These are phyloP conservation scores for Boletellus ananiceps DNA, from an alignment of 768 basidiomycete genomes.

Conservation along the genomic window DNA sequence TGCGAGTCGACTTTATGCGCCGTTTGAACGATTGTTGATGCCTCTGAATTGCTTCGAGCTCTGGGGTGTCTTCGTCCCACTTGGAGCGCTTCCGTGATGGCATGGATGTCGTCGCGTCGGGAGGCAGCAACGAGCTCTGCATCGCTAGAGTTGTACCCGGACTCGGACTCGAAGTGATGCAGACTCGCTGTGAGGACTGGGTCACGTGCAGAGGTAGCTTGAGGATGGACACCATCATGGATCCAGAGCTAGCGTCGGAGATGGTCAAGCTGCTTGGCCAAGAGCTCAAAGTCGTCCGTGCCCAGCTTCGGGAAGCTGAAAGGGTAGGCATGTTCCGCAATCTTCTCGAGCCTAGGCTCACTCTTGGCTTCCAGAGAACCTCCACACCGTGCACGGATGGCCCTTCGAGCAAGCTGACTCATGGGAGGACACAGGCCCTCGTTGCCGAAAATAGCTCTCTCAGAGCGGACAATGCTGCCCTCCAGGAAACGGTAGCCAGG, in stretches of 20 bases:
- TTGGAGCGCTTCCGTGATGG: conserved; percentile 73
- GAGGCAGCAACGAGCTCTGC: conserved; percentile 21
- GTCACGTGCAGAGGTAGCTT: conserved; percentile 10
- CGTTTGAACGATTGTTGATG: conserved; percentile 48
- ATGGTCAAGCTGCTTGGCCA: conserved; percentile 24
- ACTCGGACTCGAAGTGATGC: not conserved
- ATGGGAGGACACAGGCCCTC: conserved; percentile 8
- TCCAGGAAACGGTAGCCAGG: conserved; percentile 11
- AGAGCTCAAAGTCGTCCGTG: conserved; percentile 22
- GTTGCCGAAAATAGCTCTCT: conserved; percentile 16
- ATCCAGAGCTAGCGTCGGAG: conserved; percentile 24
- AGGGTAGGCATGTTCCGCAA: conserved; percentile 7
- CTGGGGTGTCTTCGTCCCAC: conserved; percentile 56
- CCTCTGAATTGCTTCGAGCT: conserved; percentile 33
- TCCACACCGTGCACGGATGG: not conserved
- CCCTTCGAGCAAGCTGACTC: not conserved
- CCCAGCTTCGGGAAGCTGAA: conserved; percentile 21
- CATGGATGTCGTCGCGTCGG: conserved; percentile 36
- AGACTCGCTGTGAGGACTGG: not conserved
- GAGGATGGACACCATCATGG: conserved; percentile 20
- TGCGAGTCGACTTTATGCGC: conserved; percentile 41
- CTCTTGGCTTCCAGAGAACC: conserved; percentile 7
- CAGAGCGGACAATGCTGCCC: conserved; percentile 15
- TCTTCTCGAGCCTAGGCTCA: not conserved
- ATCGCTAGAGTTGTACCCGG: not conserved